Conservation (phyloP, 257 asterid species). For the Thymus mandschuricus region DNA sequence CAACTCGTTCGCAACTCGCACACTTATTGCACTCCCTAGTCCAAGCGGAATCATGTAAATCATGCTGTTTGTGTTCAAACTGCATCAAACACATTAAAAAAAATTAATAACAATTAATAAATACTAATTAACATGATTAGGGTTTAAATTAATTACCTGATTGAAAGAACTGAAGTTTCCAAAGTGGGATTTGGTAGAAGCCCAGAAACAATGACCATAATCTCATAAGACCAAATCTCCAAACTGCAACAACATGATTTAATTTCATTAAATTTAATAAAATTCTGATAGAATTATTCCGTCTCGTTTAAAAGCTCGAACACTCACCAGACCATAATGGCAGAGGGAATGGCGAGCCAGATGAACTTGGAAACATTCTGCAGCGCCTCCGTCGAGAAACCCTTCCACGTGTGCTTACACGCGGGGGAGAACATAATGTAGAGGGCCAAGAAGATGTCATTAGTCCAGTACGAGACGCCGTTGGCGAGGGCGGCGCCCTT, state of each 20-base stretch:
- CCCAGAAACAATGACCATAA: constrained; percentile 78
- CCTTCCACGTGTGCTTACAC: constrained; percentile 60
- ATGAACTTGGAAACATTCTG: constrained; percentile 51
- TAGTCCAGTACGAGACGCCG: constrained; percentile 67
- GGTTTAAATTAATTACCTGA: constrained; percentile 18
- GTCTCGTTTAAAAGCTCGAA: too few relatives aligned
- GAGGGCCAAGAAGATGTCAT: constrained; percentile 46
- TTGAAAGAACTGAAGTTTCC: constrained; percentile 77
- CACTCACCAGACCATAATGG: constrained; percentile 67
- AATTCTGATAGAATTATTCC: too few relatives aligned
- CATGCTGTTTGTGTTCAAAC: constrained; percentile 60
- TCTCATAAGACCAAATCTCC: constrained; percentile 80
- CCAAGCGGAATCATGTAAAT: constrained; percentile 79
- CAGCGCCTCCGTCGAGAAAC: constrained; percentile 54
- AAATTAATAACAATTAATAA: too few relatives aligned
- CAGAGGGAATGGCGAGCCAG: constrained; percentile 72
- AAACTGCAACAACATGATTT: constrained; percentile 37
- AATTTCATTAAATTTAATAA: not conserved
- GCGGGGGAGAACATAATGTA: constrained; percentile 60
- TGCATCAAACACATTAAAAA: too few relatives aligned
- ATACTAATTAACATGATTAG: too few relatives aligned
- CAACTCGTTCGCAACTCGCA: constrained; percentile 67
- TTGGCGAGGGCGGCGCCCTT: constrained; percentile 78
- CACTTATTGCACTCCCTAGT: constrained; percentile 69
- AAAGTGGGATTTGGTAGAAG: constrained; percentile 72